Evolutionary conservation across 495 filamentous ascomycete genomes (phyloP), one percentile per base, ranked within the genome.

Genomic region (Ascobolus immersus): DNA sequence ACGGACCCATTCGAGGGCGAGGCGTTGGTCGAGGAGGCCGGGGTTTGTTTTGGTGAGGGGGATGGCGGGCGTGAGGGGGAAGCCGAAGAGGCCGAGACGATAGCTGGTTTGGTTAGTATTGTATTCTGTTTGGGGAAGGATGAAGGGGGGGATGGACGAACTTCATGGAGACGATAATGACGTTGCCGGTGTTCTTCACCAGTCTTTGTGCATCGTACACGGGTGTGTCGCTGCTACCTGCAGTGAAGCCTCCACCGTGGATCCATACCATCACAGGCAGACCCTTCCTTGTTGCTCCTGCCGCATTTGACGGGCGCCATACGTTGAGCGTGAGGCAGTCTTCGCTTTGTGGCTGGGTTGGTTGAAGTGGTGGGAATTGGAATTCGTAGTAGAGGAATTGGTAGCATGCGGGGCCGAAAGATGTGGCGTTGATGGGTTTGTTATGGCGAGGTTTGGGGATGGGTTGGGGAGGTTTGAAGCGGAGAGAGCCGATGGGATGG

Each of bases 31-130:
- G 19, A 73, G 60, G 2, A 69, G 56, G 2, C 69, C 71, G 8
- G 66, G 53, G 38, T 65, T 70, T 34, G 53, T 48, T 0, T 38
- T 30, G n/a, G 40, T 33, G 1, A 43, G 24, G 5, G 40, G 44
- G 28, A 41, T 15, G 17, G 37, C 20, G 15, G 35, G 40, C 17
- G 41, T 27, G 20, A 46, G 58, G 15, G 67, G 65, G 29, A 66
- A 72, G 15, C 66, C 62, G 40, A 73, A 69, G 37, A 75, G 62
- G 45, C 70, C 69, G 33, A 72, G 40, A 4, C 71, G 67, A 45
- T 74, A 73, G 49, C 23, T 39, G 12, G n/a, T 13, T 4, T 11
- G 3, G 10, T 36, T 15, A 13, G 10, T 27, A 4, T 27, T 27
- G 2, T 27, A 27, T 4, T n/a, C 15, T 10, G 15, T 6, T 36